Evolutionary conservation across 1,139 yeast species (phyloP).

Genomic region (Hemisphaericaspora lyxosophila): DNA sequence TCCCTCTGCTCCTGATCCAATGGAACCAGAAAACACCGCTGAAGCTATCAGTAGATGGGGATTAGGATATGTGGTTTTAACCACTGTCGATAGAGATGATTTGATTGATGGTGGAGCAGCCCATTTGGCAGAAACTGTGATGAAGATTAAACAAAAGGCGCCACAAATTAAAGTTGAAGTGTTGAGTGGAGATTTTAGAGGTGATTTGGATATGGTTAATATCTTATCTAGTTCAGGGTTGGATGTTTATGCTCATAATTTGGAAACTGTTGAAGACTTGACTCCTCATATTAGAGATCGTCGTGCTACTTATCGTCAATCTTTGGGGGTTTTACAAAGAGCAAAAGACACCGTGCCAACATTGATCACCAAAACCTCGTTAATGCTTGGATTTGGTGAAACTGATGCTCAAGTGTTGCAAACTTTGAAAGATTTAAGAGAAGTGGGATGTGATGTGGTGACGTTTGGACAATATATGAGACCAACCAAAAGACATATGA

Average conservation of each 20-base stretch:
- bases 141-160: constrained; percentile 79
- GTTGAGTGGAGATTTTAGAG: constrained; percentile 92
- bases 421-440: constrained; percentile 74
- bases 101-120: constrained; percentile 88
- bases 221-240: constrained; percentile 82
- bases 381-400: constrained; percentile 98
- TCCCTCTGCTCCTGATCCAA: constrained; percentile 90
- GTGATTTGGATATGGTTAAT: constrained; percentile 78
- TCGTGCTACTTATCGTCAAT: constrained; percentile 92
- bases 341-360: constrained; percentile 79
- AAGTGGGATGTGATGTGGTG: constrained; percentile 82
- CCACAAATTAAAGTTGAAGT: constrained; percentile 93
- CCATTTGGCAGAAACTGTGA: constrained; percentile 88
- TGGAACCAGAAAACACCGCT: constrained; percentile 97
- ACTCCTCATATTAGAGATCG: constrained; percentile 97
- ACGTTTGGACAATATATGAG: constrained; percentile 99
- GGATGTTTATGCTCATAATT: constrained; percentile 95
- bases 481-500: constrained; percentile 98
- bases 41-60: constrained; percentile 99
- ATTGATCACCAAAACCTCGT: constrained; percentile 85
- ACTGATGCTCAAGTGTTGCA: constrained; percentile 83
- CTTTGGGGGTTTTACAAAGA: constrained; percentile 68
- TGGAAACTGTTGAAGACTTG: constrained; percentile 93
- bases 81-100: constrained; percentile 98
- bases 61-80: constrained; percentile 92